A percentile compares a stretch with the other conserved stretches of the same genome.
Evolutionary conservation across 2,329 filamentous ascomycete species (phyloP).

Genomic region (Neopestalotiopsis clavispora): DNA sequence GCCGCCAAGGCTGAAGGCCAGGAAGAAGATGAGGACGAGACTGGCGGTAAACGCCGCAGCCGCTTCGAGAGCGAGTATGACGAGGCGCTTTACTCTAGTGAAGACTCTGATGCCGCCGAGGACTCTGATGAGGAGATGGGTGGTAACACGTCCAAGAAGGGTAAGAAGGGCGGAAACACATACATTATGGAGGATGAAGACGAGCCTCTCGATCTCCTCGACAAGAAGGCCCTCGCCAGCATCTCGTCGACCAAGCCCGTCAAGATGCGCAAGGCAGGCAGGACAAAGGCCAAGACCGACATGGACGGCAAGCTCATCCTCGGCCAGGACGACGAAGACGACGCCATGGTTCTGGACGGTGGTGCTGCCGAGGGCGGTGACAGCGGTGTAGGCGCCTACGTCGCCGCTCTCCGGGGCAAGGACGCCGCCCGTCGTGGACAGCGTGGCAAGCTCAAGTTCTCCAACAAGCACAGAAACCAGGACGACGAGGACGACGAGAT

Average conservation of each 20-base stretch:
- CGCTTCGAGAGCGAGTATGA: conserved; percentile 93
- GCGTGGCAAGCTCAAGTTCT: conserved; percentile 74
- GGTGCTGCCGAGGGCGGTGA: conserved; percentile 44
- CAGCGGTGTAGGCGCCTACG: conserved; percentile 70
- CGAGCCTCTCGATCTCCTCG: conserved; percentile 92
- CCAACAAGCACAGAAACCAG: conserved; percentile 60
- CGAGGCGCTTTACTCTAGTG: conserved; percentile 89
- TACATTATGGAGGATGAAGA: conserved; percentile 96
- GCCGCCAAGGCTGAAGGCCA: conserved; percentile 61
- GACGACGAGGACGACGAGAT: conserved; percentile 47
- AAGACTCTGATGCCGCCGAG: conserved; percentile 66
- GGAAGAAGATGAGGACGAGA: conserved; percentile 58
- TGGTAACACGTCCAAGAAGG: conserved; percentile 44
- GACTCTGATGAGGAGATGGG: conserved; percentile 66
- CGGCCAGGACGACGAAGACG: conserved; percentile 60
- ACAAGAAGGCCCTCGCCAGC: conserved; percentile 85
- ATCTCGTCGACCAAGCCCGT: conserved; percentile 90
- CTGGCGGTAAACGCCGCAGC: conserved; percentile 54
- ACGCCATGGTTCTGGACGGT: conserved; percentile 68
- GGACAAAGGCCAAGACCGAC: conserved; percentile 70
- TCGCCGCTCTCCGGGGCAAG: conserved; percentile 70
- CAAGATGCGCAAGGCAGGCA: conserved; percentile 59
- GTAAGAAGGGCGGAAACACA: conserved; percentile 67
- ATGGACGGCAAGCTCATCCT: conserved; percentile 83
- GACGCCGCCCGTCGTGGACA: conserved; percentile 69